Evolutionary conservation across 306 rosid species (phyloP).

Genomic region (Hippophae gyantsensis): DNA sequence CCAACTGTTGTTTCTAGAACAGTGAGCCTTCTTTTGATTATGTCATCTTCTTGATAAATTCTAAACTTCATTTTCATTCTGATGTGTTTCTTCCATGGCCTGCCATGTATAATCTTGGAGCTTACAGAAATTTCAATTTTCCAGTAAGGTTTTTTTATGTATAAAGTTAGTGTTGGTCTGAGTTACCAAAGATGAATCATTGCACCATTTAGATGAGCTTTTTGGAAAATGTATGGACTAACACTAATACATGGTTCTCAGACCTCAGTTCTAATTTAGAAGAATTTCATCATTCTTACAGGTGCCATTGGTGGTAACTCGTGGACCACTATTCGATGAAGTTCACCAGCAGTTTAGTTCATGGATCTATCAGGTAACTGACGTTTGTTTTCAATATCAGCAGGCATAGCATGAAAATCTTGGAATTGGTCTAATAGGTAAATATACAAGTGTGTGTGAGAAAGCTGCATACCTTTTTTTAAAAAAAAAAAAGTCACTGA

Average conservation of each 20-base stretch:
- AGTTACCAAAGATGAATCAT: no score
- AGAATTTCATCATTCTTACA: constrained; percentile 14
- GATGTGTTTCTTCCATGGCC: no score
- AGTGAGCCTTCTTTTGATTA: constrained; percentile 33
- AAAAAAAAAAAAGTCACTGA: no score
- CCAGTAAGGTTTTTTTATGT: no score
- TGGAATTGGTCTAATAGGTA: no score
- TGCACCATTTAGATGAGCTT: background rate
- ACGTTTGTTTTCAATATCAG: constrained; percentile 7
- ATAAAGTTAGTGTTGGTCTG: no score
- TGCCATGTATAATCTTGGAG: no score
- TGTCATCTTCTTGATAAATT: background rate
- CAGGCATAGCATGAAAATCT: background rate
- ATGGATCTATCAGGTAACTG: constrained; percentile 78
- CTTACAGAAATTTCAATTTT: no score
- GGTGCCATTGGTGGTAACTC: constrained; percentile 54
- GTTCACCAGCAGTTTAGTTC: constrained; percentile 60
- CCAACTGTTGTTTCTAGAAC: constrained; percentile 68
- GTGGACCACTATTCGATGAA: constrained; percentile 65
- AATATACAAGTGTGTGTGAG: no score
- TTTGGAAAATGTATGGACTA: background rate
- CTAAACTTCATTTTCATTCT: background rate
- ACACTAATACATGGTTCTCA: background rate
- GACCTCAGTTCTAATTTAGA: background rate
- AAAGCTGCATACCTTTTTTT: no score